Evolutionary conservation across 139 green algal species (phyloP), one percentile per base, ranked within the genome.

Genomic region (Gonium pectorale): DNA sequence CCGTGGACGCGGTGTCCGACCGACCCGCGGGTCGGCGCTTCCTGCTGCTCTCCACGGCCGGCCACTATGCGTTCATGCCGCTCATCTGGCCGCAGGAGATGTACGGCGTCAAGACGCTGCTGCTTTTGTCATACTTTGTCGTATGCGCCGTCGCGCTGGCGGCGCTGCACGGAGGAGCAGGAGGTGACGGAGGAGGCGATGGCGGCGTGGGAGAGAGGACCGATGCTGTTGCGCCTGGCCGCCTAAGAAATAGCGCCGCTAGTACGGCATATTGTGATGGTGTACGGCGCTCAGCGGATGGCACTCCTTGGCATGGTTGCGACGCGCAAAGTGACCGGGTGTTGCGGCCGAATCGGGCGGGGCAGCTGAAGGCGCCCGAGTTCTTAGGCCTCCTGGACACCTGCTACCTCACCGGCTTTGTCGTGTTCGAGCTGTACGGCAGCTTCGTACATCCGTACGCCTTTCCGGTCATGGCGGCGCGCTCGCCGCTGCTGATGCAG

Each of bases 401-500:
- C n/a, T n/a, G n/a, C n/a, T 97, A 95, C 37, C 68, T 96, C 3
- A 72, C 37, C 11, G 94, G 95, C 11, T 87, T 98, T 24, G 51
- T 92, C 0, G n/a, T 49, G 2, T 17, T 98, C 24, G 93, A 99
- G 88, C 3, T 94, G 46, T 95, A 94, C 73, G 90, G 81, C 75
- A 73, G 37, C 26, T n/a, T 91, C 17, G 38, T 92, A 31, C 94
- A 97, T 74, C 19, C n/a, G n/a, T n/a, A 40, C 5, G 15, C 15
- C 0, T 41, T 83, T 7, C 78, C 51, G 2, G 1, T 81, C 0
- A 24, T 97, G 38, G 69, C 94, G 59, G 56, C 75, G 9, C 83
- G 81, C 19, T 82, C 98, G 56, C 93, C 93, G 4, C 99, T 99
- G 80, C 69, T 97, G 60, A 96, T 95, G 7, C 91, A 99, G 62